A percentile compares a stretch with the other conserved stretches of the same genome.
Evolutionary conservation across 495 filamentous ascomycete genomes (phyloP).

Genomic region (Thozetella sp.): DNA sequence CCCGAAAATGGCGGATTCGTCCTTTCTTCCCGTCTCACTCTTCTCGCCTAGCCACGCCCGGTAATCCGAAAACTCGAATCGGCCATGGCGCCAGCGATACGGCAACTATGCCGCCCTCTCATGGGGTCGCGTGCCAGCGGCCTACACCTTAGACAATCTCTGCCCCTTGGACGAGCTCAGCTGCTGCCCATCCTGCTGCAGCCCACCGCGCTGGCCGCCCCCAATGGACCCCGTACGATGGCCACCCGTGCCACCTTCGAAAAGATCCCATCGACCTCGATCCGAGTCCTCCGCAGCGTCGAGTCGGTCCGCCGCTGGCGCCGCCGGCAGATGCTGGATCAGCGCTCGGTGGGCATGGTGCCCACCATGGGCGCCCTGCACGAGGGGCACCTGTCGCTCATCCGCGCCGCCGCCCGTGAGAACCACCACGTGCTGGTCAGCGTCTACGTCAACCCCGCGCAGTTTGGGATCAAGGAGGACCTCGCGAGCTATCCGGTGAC

Average conservation of each 20-base stretch:
- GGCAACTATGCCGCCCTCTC: neutral
- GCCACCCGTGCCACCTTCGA: conserved; percentile 17
- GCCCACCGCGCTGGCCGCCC: neutral
- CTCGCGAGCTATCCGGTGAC: conserved; percentile 88
- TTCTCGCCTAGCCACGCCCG: neutral
- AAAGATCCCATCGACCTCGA: conserved; percentile 52
- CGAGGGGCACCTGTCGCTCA: conserved; percentile 83
- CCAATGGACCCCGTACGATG: neutral
- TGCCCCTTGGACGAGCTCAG: neutral
- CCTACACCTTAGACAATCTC: neutral
- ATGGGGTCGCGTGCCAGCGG: neutral
- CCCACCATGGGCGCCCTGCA: conserved; percentile 98
- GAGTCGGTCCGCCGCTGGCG: conserved; percentile 72
- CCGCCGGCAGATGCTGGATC: conserved; percentile 62
- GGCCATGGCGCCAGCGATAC: neutral
- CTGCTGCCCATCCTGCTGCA: neutral
- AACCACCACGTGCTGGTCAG: conserved; percentile 85
- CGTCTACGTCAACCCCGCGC: conserved; percentile 95
- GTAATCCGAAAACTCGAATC: neutral
- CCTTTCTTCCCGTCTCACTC: conserved; percentile 8
- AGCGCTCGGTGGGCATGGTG: conserved; percentile 81
- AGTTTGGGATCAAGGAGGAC: conserved; percentile 92
- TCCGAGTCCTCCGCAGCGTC: conserved; percentile 77
- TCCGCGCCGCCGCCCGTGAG: conserved; percentile 81
- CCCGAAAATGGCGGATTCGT: conserved; percentile 25